These are phyloP conservation scores for Drosera spatulata DNA, from an alignment of 179 eudicot genomes.

Conservation along the genomic window DNA sequence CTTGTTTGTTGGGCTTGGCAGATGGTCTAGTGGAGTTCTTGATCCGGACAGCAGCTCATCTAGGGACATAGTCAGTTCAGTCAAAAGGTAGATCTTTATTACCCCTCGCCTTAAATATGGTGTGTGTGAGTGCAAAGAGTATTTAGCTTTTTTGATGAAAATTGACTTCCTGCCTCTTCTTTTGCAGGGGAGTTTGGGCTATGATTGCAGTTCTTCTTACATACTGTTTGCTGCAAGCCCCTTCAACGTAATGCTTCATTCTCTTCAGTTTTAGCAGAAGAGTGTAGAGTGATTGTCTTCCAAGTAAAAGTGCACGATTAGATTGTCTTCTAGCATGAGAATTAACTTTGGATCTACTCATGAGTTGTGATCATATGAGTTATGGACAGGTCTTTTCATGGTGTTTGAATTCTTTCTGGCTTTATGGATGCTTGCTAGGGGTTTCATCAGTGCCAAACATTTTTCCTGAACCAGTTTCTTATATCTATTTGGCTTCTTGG, in stretches of 20 bases:
- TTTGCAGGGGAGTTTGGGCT: conserved; percentile 88
- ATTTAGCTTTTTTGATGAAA: neutral
- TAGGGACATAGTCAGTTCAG: conserved; percentile 59
- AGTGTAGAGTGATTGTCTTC: too few relatives aligned
- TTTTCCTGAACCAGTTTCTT: too few relatives aligned
- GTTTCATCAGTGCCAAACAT: too few relatives aligned
- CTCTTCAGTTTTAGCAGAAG: neutral
- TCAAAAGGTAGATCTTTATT: conserved; percentile 50
- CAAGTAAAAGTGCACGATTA: too few relatives aligned
- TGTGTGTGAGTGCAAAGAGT: neutral
- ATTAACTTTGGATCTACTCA: too few relatives aligned
- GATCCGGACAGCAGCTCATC: conserved; percentile 64
- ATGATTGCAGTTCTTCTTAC: conserved; percentile 95
- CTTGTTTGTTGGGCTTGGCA: conserved; percentile 16
- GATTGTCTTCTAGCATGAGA: too few relatives aligned
- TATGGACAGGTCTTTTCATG: too few relatives aligned
- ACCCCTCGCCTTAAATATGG: neutral
- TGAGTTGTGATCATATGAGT: too few relatives aligned
- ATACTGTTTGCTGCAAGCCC: conserved; percentile 92
- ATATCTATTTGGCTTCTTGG: too few relatives aligned
- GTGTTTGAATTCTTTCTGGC: too few relatives aligned
- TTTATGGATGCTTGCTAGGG: too few relatives aligned
- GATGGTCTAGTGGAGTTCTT: conserved; percentile 98
- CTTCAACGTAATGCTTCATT: conserved; percentile 65
- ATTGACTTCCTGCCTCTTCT: conserved; percentile 6